Conservation (phyloP, 1,284 basidiomycete species). For the Ceratobasidium sp. region DNA sequence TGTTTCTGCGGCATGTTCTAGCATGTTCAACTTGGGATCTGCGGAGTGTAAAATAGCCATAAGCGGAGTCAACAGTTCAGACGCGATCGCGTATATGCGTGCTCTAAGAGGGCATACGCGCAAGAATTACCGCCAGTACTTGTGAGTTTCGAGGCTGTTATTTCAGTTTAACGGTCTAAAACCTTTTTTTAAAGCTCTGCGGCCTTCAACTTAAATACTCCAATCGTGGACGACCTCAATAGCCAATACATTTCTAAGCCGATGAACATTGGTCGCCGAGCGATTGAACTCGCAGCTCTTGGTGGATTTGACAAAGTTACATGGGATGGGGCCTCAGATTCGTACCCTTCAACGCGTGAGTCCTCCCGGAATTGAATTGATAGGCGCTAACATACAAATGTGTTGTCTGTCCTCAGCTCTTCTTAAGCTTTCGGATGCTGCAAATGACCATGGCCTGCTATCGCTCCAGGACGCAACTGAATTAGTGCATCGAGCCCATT, state of each 20-base stretch:
- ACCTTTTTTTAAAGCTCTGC: conserved; percentile 9
- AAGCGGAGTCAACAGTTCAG: conserved; percentile 5
- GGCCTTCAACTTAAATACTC: conserved; percentile 27
- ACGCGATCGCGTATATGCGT: conserved; percentile 24
- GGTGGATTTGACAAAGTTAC: conserved; percentile 33
- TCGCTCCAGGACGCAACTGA: background rate
- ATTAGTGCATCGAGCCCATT: conserved; percentile 1
- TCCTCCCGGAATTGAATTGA: too few relatives aligned
- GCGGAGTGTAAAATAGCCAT: conserved; percentile 30
- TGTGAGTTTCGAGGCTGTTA: conserved; percentile 3
- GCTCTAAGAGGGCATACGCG: conserved; percentile 15
- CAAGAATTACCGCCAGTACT: conserved; percentile 27
- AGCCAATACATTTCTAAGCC: background rate
- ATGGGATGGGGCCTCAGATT: conserved; percentile 18
- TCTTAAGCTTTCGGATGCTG: background rate
- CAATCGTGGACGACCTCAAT: conserved; percentile 12
- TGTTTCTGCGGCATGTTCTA: conserved; percentile 15
- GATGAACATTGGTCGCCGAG: conserved; percentile 5
- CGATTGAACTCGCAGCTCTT: conserved; percentile 8
- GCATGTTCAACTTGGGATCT: conserved; percentile 11
- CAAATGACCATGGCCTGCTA: background rate
- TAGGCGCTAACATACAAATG: too few relatives aligned
- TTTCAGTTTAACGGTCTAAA: background rate
- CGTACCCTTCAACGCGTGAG: conserved; percentile 18
- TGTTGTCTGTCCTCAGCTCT: too few relatives aligned